These are phyloP conservation scores for Quercus alba DNA, from an alignment of 306 rosid genomes.

Conservation along the genomic window DNA sequence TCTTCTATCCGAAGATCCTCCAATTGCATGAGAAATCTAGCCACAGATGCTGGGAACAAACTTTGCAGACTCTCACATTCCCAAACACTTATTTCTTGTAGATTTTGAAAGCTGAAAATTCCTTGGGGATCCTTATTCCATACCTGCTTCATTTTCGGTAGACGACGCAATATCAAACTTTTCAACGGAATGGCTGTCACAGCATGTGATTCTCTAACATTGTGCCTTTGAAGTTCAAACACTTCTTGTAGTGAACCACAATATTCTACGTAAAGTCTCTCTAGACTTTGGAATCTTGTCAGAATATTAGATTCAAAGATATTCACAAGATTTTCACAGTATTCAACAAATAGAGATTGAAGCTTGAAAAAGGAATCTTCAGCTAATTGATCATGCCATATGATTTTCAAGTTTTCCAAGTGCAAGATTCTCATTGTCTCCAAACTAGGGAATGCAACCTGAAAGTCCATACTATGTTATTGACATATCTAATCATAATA, in stretches of 20 bases:
- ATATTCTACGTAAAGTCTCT: neutral
- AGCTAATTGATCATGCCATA: too few relatives aligned
- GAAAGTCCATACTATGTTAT: rapidly evolving
- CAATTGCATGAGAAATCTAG: too few relatives aligned
- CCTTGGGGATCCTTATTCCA: slow-evolving; percentile 20
- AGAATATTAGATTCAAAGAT: too few relatives aligned
- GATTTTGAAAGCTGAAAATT: neutral
- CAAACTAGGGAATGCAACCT: too few relatives aligned
- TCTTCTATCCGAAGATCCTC: rapidly evolving
- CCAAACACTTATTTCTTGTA: neutral
- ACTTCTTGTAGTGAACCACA: neutral
- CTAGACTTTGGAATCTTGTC: neutral
- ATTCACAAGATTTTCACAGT: too few relatives aligned
- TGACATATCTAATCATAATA: neutral
- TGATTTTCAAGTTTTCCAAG: neutral
- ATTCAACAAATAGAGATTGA: too few relatives aligned
- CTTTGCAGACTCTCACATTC: too few relatives aligned
- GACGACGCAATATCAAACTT: slow-evolving; percentile 2
- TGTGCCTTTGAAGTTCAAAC: neutral
- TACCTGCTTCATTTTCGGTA: slow-evolving; percentile 25
- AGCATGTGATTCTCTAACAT: neutral
- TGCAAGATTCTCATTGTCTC: neutral
- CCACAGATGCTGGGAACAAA: too few relatives aligned
- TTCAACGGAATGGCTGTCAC: neutral
- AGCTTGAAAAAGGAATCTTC: too few relatives aligned